Evolutionary conservation across 495 filamentous ascomycete genomes (phyloP), one percentile per base, ranked within the genome.

Genomic region (Letharia lupina): DNA sequence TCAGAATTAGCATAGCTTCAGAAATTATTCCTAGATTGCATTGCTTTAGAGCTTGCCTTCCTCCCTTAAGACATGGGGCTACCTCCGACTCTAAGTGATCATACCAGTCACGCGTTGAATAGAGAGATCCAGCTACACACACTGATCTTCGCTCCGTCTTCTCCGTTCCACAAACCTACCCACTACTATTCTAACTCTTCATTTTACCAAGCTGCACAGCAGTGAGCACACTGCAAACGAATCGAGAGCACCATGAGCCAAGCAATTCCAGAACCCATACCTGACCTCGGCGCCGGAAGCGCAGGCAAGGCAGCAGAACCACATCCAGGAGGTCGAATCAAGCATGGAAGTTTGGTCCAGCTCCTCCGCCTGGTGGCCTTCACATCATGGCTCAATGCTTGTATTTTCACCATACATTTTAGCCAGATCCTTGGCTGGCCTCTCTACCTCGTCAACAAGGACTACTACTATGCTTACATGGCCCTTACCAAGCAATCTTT

Each of bases 291-390:
- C 31, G 70, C 68, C 50, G 71, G 68, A 33, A 63, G 35, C n/a
- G 65, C 39, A 47, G 64, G 70, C 63, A 71, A 74, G 66, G 72
- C 74, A n/a, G 35, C 66, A 44, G 78, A 79, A 64, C 79, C 75
- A 61, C 87, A 90, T 72, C 86, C 87, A 12, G 86, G 80, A 13
- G 87, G 86, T 10, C 80, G 83, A 60, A 79, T 88, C 56, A 88
- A 88, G 71, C 86, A 94, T 82, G 86, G 87, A 47, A 75, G 82
- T 45, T 73, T 82, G 16, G 82, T 83, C 68, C 89, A 93, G 67
- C 45, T 87, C 23, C 63, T 90, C 10, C 84, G 91, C 48, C 82
- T 89, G 42, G 47, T 90, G 13, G 73, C 85, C 2, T 79, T 92
- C 61, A 75, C 76, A 23, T 75, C 84, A 57, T 96, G 91, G 79